These are phyloP conservation scores for Myxozyma vanderwaltii DNA, from an alignment of 805 yeast species.

Conservation along the genomic window DNA sequence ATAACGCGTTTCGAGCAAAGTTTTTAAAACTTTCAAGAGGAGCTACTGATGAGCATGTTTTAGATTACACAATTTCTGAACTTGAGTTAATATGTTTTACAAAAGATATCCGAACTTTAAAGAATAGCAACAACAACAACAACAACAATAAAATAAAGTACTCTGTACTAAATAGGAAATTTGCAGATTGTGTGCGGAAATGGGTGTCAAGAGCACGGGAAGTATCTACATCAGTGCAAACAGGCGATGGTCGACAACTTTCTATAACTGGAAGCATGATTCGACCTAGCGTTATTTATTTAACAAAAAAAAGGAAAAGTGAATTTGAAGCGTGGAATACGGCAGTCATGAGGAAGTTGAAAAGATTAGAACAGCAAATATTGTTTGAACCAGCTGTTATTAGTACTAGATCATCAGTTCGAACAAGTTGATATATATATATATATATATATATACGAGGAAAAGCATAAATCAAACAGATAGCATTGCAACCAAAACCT, in stretches of 20 bases:
- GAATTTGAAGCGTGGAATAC: conserved; percentile 15
- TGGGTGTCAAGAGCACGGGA: conserved; percentile 8
- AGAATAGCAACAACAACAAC: not conserved
- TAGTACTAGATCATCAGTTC: not conserved
- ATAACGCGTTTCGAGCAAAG: conserved; percentile 5
- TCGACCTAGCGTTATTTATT: conserved; percentile 9
- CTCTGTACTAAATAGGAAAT: not conserved
- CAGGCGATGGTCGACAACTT: not conserved
- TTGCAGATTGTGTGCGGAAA: conserved; percentile 4
- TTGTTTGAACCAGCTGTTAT: not conserved
- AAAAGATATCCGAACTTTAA: not conserved
- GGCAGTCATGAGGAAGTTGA: not conserved
- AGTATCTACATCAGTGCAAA: not conserved
- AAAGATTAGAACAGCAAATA: not conserved
- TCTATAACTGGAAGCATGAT: conserved; percentile 15
- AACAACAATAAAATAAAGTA: not conserved
- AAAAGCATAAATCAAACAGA: not conserved
- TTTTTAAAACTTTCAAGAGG: conserved; percentile 9
- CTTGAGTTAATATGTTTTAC: conserved; percentile 17
- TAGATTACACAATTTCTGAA: conserved; percentile 3
- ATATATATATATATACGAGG: not conserved
- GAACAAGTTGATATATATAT: not conserved
- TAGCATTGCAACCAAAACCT: conserved; percentile 30
- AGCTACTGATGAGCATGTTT: not conserved
- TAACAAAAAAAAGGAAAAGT: conserved; percentile 4